These are phyloP conservation scores for Boletus rufocinnamomeus DNA, from an alignment of 768 basidiomycete genomes.

Conservation along the genomic window DNA sequence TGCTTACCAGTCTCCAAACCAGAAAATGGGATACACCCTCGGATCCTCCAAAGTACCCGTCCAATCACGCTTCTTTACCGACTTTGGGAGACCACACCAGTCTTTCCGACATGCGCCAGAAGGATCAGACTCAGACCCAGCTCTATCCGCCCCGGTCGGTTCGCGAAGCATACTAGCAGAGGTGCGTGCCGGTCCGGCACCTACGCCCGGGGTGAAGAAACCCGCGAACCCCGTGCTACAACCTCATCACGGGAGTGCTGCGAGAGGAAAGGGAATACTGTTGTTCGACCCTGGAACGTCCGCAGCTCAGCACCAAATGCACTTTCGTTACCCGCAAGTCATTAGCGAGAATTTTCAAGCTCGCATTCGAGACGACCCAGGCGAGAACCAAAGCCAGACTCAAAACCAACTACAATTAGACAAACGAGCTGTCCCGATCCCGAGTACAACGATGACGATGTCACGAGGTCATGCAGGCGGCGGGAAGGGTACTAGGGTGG, in stretches of 20 bases:
- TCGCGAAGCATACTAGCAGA: constrained; percentile 69
- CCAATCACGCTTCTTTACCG: constrained; percentile 23
- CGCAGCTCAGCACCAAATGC: constrained; percentile 18
- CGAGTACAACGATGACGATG: constrained; percentile 43
- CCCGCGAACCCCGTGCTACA: constrained; percentile 33
- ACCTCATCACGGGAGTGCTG: constrained; percentile 37
- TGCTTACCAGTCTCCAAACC: constrained; percentile 11
- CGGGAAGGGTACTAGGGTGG: constrained; percentile 54
- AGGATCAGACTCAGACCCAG: constrained; percentile 39
- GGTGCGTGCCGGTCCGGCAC: constrained; percentile 56
- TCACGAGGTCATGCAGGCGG: constrained; percentile 47
- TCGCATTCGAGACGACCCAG: constrained; percentile 18
- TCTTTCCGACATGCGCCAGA: constrained; percentile 62
- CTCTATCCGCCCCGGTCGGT: constrained; percentile 68
- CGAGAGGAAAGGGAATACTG: constrained; percentile 31
- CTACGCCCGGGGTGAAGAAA: constrained; percentile 22
- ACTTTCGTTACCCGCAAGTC: constrained; percentile 38
- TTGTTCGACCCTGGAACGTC: constrained; percentile 41
- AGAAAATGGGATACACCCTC: constrained; percentile 53
- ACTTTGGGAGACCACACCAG: constrained; percentile 29
- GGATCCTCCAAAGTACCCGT: constrained; percentile 31
- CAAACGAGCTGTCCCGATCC: constrained; percentile 24
- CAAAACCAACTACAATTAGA: constrained; percentile 12
- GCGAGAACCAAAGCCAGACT: constrained; percentile 9
- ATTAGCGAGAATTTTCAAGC: constrained; percentile 13